phyloP scores from a whole-genome alignment of 768 basidiomycete genomes.

The Pleurotus djamor region DNA sequence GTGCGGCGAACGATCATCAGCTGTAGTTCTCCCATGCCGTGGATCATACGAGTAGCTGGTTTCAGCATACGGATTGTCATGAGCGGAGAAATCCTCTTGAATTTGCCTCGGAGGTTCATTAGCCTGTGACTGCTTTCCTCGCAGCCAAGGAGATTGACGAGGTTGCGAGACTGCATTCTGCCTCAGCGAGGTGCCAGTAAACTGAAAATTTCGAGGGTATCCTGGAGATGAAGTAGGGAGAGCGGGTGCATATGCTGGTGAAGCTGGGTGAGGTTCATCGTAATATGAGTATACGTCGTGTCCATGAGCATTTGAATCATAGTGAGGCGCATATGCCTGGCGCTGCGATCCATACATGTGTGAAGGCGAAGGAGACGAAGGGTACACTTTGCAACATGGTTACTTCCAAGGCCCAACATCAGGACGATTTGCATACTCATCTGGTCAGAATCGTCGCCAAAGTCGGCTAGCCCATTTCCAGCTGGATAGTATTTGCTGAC shows the following conservation, averaged over 20 bases:
- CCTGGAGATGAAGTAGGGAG: too few species aligned
- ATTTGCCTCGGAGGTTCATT: neutral
- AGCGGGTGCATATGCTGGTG: too few species aligned
- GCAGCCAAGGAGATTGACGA: too few species aligned
- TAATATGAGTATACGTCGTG: neutral
- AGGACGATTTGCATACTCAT: neutral
- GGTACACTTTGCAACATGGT: neutral
- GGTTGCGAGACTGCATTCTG: too few species aligned
- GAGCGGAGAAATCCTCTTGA: too few species aligned
- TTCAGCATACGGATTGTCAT: neutral
- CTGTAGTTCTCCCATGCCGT: neutral
- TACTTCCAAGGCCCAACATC: neutral
- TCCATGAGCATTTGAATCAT: neutral
- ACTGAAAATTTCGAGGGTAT: too few species aligned
- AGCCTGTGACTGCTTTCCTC: too few species aligned
- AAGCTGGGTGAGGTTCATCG: neutral
- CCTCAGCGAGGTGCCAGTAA: too few species aligned
- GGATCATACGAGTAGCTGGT: neutral
- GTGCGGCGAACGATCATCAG: slow-evolving; percentile 15
- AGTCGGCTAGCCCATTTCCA: neutral
- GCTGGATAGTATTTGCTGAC: neutral
- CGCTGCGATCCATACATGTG: too few species aligned
- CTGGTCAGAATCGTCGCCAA: neutral
- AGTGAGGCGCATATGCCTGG: neutral
- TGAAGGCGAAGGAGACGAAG: neutral